Conservation (phyloP, 2,329 filamentous ascomycete genomes). For the Arachnopeziza araneosa region DNA sequence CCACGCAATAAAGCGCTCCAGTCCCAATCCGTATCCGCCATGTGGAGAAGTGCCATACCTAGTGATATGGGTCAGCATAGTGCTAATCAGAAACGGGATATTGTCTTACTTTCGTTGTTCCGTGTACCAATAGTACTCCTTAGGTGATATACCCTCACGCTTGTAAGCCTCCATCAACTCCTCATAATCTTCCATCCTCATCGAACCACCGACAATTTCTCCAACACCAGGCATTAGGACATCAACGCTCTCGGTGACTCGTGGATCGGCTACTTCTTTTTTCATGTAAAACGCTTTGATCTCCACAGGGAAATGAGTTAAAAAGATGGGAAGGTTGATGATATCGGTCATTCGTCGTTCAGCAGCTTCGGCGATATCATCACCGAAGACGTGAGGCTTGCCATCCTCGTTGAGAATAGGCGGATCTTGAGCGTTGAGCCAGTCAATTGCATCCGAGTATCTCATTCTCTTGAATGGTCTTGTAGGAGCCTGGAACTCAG, state of each 20-base stretch:
- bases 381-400: conserved; percentile 83
- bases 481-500: conserved; percentile 73
- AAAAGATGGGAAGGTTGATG: conserved; percentile 91
- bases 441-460: conserved; percentile 90
- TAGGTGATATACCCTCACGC: conserved; percentile 76
- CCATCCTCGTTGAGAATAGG: conserved; percentile 88
- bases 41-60: conserved; percentile 90
- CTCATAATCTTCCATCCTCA: conserved; percentile 91
- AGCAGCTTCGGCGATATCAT: conserved; percentile 96
- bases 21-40: conserved; percentile 74
- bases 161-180: conserved; percentile 86
- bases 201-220: conserved; percentile 92
- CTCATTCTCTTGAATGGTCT: conserved; percentile 92
- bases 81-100: background rate
- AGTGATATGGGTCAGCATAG: background rate
- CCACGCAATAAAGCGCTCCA: conserved; percentile 71
- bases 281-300: conserved; percentile 99
- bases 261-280: conserved; percentile 69
- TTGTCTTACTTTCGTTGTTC: conserved; percentile 77
- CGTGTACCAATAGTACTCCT: conserved; percentile 96
- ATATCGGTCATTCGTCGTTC: conserved; percentile 96
- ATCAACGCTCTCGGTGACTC: conserved; percentile 92
- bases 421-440: conserved; percentile 78
- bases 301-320: conserved; percentile 93
- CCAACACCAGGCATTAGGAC: conserved; percentile 84